Percentiles rank a stretch among this genome's conserved stretches.
These are phyloP conservation scores for Phytophthora parvispora DNA, from an alignment of 352 stramenopile species.

Conservation along the genomic window DNA sequence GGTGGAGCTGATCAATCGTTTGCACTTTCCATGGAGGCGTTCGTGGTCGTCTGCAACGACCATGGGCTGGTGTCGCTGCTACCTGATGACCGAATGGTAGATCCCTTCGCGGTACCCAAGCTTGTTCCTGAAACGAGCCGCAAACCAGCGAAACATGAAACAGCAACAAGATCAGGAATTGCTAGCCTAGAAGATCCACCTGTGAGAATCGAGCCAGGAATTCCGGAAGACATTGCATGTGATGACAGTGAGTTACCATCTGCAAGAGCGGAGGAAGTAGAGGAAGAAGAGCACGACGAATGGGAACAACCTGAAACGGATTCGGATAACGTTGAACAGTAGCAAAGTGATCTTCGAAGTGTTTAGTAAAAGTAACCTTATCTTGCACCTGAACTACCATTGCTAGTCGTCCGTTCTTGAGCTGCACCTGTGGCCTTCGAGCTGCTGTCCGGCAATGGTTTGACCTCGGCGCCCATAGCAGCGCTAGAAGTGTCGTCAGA, in stretches of 20 bases:
- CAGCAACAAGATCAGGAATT: background rate
- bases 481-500: conserved; percentile 11
- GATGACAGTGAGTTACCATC: conserved; percentile 14
- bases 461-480: conserved; percentile 15
- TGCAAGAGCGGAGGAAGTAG: conserved; percentile 56
- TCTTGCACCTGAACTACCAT: background rate
- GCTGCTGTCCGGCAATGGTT: conserved; percentile 13
- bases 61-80: conserved; percentile 78
- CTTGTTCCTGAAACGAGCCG: background rate
- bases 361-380: no score
- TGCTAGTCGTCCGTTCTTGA: conserved; percentile 11
- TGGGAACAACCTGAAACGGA: conserved; percentile 4
- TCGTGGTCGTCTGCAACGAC: conserved; percentile 77
- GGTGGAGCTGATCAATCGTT: conserved; percentile 72
- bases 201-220: conserved; percentile 14
- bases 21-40: conserved; percentile 75
- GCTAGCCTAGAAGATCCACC: background rate
- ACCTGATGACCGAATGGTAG: conserved; percentile 62
- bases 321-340: background rate
- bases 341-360: background rate
- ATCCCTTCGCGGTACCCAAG: conserved; percentile 45
- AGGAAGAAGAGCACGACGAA: conserved; percentile 39
- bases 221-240: conserved; percentile 49
- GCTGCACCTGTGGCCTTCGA: background rate
- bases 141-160: background rate